Evolutionary conservation across 805 yeast species (phyloP), one percentile per base, ranked within the genome.

Genomic region (Saccharomycopsis sp.): DNA sequence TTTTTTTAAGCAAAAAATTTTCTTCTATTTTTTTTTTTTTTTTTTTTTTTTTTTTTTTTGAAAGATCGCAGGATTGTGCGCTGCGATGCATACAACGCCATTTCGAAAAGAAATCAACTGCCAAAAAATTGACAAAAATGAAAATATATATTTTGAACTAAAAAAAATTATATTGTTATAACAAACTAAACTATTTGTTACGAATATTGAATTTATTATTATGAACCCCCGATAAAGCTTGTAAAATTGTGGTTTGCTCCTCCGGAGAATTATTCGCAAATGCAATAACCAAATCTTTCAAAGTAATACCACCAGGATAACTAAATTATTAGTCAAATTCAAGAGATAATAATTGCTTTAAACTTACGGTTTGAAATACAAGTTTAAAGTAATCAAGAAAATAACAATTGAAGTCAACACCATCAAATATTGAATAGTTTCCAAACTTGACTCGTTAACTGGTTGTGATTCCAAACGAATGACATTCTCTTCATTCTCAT

Each of bases 361-460:
- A 32, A 39, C 43, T 40, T 21, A 41, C 38, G 34, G 32, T 11
- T 34, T 17, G 8, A 16, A 14, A 34, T 8, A 24, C n/a, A 41
- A 20, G n/a, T 41, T 19, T 4, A 22, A 5, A 7, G 23, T 41
- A 4, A 33, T n/a, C 5, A 41, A 16, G 27, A 41, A 21, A n/a
- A 33, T 36, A 13, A 34, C n/a, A 32, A 41, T 13, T 4, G 44
- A 22, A 7, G 31, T 7, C 4, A 34, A 11, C 4, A 41, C 4
- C 5, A 19, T 34, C 9, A 14, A 5, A 14, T 33, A 33, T 24
- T 41, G 39, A 9, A 41, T n/a, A 3, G 11, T 7, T n/a, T 41
- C 44, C 8, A 13, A 8, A 41, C 4, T 14, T 20, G 24, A 5
- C 22, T 23, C 17, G 17, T 32, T 14, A 32, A 32, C n/a, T 32